Percentiles rank a stretch among this genome's conserved stretches.
These are phyloP conservation scores for Xylaria castorea DNA, from an alignment of 495 filamentous ascomycete genomes.

Conservation along the genomic window DNA sequence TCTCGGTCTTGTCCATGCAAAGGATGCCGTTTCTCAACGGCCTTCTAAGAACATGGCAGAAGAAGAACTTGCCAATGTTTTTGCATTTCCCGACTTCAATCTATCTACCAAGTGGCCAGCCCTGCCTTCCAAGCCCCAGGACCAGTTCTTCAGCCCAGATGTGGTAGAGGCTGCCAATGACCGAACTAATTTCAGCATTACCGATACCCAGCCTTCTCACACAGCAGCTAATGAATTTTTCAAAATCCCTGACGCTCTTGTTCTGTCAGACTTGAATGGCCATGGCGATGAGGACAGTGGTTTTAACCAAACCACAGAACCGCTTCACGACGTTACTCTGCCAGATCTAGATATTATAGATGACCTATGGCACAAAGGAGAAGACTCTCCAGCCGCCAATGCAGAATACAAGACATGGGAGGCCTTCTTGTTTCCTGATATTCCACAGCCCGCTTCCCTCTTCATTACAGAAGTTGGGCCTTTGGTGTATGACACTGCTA, in stretches of 20 bases:
- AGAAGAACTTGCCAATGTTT: conserved; percentile 63
- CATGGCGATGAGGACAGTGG: conserved; percentile 31
- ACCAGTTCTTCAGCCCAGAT: conserved; percentile 34
- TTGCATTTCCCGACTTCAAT: conserved; percentile 75
- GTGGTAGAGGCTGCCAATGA: conserved; percentile 14
- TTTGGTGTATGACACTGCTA: conserved; percentile 71
- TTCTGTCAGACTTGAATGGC: conserved; percentile 42
- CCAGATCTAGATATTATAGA: conserved; percentile 42
- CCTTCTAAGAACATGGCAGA: conserved; percentile 48
- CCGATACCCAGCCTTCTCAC: conserved; percentile 25
- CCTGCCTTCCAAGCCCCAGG: conserved; percentile 28
- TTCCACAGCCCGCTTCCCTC: conserved; percentile 54
- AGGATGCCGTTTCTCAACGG: conserved; percentile 27
- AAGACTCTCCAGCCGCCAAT: conserved; percentile 37
- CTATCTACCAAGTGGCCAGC: conserved; percentile 50
- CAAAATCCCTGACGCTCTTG: conserved; percentile 45
- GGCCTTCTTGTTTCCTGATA: conserved; percentile 57
- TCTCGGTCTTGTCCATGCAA: conserved; percentile 6
- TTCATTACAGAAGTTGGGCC: conserved; percentile 84
- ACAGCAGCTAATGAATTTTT: conserved; percentile 48
- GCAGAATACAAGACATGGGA: conserved; percentile 75
- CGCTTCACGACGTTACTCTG: conserved; percentile 36
- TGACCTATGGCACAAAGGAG: conserved; percentile 63
- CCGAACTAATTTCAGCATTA: conserved; percentile 15
- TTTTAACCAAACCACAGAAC: conserved; percentile 29